Percentiles rank a stretch among this genome's conserved stretches.
Conservation (phyloP, 2,329 filamentous ascomycete species). For the Xylaria sp. region DNA sequence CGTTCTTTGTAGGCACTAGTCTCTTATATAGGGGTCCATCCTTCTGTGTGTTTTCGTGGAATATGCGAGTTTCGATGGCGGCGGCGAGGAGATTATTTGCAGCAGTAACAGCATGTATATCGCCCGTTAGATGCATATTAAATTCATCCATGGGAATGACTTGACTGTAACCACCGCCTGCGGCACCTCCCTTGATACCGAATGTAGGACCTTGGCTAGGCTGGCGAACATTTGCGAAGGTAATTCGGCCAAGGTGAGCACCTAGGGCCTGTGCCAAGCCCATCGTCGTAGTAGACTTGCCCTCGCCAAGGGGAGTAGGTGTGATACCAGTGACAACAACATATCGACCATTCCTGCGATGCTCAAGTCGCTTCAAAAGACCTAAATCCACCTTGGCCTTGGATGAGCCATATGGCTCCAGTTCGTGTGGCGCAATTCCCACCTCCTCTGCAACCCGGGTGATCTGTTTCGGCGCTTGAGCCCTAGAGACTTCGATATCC, state of each 20-base stretch:
- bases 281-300: constrained; percentile 98
- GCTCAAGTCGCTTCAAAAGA: constrained; percentile 83
- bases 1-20: constrained; percentile 89
- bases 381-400: constrained; percentile 94
- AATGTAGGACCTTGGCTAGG: constrained; percentile 98
- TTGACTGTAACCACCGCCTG: constrained; percentile 97
- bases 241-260: constrained; percentile 85
- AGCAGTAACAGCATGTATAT: constrained; percentile 96
- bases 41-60: constrained; percentile 96
- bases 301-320: constrained; percentile 94
- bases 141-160: constrained; percentile 99
- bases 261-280: constrained; percentile 93
- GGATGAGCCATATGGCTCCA: constrained; percentile 93
- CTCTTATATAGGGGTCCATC: constrained; percentile 88
- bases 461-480: constrained; percentile 92
- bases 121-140: constrained; percentile 96
- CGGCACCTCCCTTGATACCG: constrained; percentile 97
- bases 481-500: constrained; percentile 90
- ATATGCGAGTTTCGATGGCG: constrained; percentile 97
- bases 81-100: constrained; percentile 97
- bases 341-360: constrained; percentile 90
- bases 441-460: constrained; percentile 85
- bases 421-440: constrained; percentile 86
- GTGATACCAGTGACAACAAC: constrained; percentile 96
- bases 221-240: constrained; percentile 96